Evolutionary conservation across 305 asterid genomes (phyloP).

Genomic region (Fraxinus albicans): DNA sequence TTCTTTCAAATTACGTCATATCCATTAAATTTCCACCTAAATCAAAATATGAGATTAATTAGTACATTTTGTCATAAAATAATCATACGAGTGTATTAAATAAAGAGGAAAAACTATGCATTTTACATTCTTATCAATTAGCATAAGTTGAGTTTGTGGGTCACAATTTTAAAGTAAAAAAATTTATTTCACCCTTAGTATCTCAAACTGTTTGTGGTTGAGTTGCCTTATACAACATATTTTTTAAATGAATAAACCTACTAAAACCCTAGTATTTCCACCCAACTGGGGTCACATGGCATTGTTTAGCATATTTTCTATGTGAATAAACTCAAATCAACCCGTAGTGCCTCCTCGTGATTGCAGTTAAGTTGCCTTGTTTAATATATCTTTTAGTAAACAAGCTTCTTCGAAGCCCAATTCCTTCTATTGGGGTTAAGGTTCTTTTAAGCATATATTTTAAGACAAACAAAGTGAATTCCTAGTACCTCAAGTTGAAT

Average conservation of each 20-base stretch:
- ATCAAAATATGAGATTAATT: no score
- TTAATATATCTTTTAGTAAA: no score
- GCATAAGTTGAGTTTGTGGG: not conserved
- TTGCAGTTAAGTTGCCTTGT: not conserved
- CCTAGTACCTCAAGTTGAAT: not conserved
- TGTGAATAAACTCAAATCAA: not conserved
- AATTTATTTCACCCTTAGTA: not conserved
- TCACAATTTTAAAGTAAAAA: not conserved
- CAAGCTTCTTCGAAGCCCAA: not conserved
- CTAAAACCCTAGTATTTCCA: not conserved
- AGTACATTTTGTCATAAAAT: no score
- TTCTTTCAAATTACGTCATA: no score
- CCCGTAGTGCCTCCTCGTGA: not conserved
- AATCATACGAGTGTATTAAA: no score
- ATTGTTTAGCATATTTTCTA: not conserved
- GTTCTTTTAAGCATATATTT: not conserved
- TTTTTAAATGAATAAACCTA: not conserved
- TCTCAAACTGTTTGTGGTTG: not conserved
- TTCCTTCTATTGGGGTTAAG: not conserved
- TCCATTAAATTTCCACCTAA: no score
- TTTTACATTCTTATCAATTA: no score
- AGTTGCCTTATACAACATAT: not conserved
- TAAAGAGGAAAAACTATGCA: no score
- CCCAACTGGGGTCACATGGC: not conserved
- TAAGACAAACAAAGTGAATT: not conserved